A percentile compares a stretch with the other conserved stretches of the same genome.
Conservation (phyloP, 148 eudicot species). For the Dysphania ambrosioides region DNA sequence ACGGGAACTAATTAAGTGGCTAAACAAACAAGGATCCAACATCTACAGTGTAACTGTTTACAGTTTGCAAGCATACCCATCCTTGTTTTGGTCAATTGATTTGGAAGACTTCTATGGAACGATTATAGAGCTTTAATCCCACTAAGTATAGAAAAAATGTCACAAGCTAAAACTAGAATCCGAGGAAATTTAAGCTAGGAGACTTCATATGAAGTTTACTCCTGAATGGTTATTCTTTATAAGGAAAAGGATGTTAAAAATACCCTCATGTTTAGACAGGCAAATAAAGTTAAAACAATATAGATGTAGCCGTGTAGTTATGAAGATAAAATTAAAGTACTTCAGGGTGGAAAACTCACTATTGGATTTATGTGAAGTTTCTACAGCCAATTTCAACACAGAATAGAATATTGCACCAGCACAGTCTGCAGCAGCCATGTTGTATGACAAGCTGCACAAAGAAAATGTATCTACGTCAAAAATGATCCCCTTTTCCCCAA, state of each 20-base stretch:
- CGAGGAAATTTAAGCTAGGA: not conserved
- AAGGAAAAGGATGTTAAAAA: not conserved
- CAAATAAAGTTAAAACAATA: not conserved
- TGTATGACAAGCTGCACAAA: conserved; percentile 67
- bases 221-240: not conserved
- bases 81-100: not conserved
- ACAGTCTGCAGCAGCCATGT: conserved; percentile 73
- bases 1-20: not conserved
- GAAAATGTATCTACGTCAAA: conserved; percentile 7
- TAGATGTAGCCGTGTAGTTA: too few species aligned
- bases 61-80: not conserved
- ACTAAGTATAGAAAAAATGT: not conserved
- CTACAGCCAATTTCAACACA: conserved; percentile 69
- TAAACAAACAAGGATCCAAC: not conserved
- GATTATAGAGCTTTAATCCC: not conserved
- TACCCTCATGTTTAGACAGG: too few species aligned
- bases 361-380: conserved; percentile 50
- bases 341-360: conserved; percentile 43
- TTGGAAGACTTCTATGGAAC: not conserved
- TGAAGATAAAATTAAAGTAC: not conserved
- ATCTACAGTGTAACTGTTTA: not conserved
- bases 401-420: conserved; percentile 89
- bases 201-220: too few species aligned
- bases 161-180: not conserved
- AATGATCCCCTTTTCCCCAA: not conserved